Evolutionary conservation across 1,284 basidiomycete genomes (phyloP).

Genomic region (Tilletia indica): DNA sequence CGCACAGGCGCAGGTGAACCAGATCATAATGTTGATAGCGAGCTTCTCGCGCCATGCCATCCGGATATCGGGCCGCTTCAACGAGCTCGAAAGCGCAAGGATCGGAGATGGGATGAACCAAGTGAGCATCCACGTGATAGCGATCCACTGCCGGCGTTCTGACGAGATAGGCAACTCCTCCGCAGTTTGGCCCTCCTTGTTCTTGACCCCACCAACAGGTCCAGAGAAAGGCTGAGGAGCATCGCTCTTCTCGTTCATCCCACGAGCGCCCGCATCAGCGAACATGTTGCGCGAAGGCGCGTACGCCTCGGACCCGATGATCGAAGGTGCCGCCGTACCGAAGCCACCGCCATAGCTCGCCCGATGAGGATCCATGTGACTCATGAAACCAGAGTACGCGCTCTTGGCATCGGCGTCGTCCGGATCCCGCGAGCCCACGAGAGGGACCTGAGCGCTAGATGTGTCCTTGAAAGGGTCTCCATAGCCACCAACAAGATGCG

Average conservation of each 20-base stretch:
- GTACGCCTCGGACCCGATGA: slow-evolving; percentile 60
- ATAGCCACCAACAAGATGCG: slow-evolving; percentile 47
- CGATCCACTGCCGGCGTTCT: slow-evolving; percentile 81
- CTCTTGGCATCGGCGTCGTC: slow-evolving; percentile 37
- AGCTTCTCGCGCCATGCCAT: slow-evolving; percentile 98
- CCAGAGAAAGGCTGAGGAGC: slow-evolving; percentile 29
- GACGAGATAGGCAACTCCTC: slow-evolving; percentile 80
- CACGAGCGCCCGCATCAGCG: slow-evolving; percentile 63
- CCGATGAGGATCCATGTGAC: slow-evolving; percentile 15
- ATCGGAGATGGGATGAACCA: slow-evolving; percentile 81
- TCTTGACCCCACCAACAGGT: background rate
- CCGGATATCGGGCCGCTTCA: slow-evolving; percentile 89
- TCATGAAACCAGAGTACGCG: slow-evolving; percentile 24
- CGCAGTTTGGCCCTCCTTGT: slow-evolving; percentile 65
- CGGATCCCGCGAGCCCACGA: slow-evolving; percentile 62
- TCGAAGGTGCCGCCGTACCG: slow-evolving; percentile 30
- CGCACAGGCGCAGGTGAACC: slow-evolving; percentile 82
- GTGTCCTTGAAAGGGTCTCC: slow-evolving; percentile 52
- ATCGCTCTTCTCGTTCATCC: slow-evolving; percentile 52
- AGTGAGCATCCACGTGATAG: slow-evolving; percentile 82
- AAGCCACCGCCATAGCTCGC: slow-evolving; percentile 33
- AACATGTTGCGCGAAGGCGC: slow-evolving; percentile 95
- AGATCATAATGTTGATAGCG: slow-evolving; percentile 86
- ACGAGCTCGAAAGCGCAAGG: slow-evolving; percentile 72
- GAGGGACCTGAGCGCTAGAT: slow-evolving; percentile 61